A percentile compares a stretch with the other conserved stretches of the same genome.
Evolutionary conservation across 345 rosid genomes (phyloP).

Genomic region (Melaleuca alternifolia): DNA sequence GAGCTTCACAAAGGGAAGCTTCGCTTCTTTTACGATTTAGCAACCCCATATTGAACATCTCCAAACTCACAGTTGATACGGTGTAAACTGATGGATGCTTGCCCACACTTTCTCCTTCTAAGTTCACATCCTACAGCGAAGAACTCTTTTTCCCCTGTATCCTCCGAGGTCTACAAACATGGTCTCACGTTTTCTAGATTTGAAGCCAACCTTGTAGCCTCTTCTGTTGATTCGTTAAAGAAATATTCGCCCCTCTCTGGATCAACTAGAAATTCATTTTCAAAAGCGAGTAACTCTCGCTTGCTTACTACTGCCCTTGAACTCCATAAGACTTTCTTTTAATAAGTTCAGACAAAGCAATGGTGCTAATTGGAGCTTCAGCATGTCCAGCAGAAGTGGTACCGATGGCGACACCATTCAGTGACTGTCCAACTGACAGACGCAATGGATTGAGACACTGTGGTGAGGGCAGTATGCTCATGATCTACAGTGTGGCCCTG

Average conservation of each 20-base stretch:
- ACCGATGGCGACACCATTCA: neutral
- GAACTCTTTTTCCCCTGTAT: slow-evolving; percentile 23
- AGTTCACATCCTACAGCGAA: slow-evolving; percentile 4
- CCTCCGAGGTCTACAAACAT: slow-evolving; percentile 7
- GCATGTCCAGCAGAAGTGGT: neutral
- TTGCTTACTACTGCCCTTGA: slow-evolving; percentile 39
- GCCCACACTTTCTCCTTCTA: slow-evolving; percentile 26
- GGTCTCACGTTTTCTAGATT: neutral
- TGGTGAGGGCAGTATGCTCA: slow-evolving; percentile 3
- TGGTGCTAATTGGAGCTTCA: slow-evolving; percentile 23
- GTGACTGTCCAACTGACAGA: slow-evolving; percentile 10
- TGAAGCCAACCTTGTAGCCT: neutral
- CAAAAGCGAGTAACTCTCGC: slow-evolving; percentile 31
- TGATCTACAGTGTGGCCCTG: slow-evolving; percentile 1
- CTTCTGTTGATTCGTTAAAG: neutral
- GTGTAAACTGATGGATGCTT: slow-evolving; percentile 30
- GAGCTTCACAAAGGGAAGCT: slow-evolving; percentile 21
- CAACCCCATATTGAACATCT: slow-evolving; percentile 39
- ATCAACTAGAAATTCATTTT: slow-evolving; percentile 9
- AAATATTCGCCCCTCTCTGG: neutral
- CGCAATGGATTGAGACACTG: slow-evolving; percentile 13
- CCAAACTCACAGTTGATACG: slow-evolving; percentile 22
- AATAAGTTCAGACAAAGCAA: slow-evolving; percentile 16
- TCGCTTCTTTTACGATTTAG: slow-evolving; percentile 15
- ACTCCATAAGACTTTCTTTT: slow-evolving; percentile 29